Evolutionary conservation across 306 rosid genomes (phyloP).

Genomic region (Gillenia trifoliata): DNA sequence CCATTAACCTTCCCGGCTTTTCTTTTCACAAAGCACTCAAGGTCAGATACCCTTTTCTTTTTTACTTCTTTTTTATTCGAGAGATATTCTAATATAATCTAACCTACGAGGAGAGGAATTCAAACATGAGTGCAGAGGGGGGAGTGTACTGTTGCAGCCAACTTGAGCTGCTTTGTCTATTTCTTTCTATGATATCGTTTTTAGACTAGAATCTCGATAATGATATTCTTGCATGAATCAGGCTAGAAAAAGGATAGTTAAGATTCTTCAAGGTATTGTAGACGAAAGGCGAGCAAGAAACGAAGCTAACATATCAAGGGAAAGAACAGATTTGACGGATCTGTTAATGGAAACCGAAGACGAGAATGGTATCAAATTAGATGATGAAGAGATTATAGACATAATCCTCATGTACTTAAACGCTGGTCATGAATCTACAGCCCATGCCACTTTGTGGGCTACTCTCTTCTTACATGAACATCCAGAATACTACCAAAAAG

Average conservation of each 20-base stretch:
- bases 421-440: slow-evolving; percentile 88
- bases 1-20: slow-evolving; percentile 68
- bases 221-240: slow-evolving; percentile 13
- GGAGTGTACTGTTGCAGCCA: no score
- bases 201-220: background rate
- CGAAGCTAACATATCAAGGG: slow-evolving; percentile 1
- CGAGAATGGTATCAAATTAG: slow-evolving; percentile 48
- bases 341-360: slow-evolving; percentile 58
- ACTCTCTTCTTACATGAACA: slow-evolving; percentile 44
- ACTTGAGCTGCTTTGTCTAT: no score
- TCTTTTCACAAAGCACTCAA: slow-evolving; percentile 59
- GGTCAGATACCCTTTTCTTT: slow-evolving; percentile 28
- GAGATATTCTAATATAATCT: background rate
- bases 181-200: no score
- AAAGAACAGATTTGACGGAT: slow-evolving; percentile 50
- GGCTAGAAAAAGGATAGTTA: slow-evolving; percentile 62
- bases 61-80: background rate
- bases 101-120: no score
- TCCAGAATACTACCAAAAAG: slow-evolving; percentile 40
- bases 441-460: slow-evolving; percentile 73
- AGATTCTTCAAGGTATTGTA: slow-evolving; percentile 40
- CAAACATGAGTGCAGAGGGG: no score
- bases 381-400: slow-evolving; percentile 65
- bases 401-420: slow-evolving; percentile 59
- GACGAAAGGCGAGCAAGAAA: slow-evolving; percentile 28